Conservation (phyloP, 75 land plant genomes). For the Sequoia sempervirens region DNA sequence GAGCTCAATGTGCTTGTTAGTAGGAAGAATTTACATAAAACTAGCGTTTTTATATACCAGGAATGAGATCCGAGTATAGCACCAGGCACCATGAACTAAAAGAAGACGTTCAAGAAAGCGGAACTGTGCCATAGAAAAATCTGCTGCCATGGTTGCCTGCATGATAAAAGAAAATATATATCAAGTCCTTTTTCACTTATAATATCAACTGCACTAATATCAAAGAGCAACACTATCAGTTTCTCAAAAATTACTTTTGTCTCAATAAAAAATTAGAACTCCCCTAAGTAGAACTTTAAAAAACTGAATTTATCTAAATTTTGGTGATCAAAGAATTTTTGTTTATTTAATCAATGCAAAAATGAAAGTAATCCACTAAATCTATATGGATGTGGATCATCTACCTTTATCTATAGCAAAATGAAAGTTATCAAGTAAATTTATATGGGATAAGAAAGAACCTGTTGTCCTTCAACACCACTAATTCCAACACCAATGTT, state of each 20-base stretch:
- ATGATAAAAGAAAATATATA: not conserved
- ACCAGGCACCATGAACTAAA: conserved; percentile 51
- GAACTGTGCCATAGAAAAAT: conserved; percentile 43
- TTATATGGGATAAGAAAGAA: not conserved
- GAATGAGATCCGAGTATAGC: conserved; percentile 41
- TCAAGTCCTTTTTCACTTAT: not conserved
- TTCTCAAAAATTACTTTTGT: not conserved
- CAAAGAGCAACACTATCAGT: not conserved
- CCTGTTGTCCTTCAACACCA: conserved; percentile 61
- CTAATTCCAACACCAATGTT: conserved; percentile 53
- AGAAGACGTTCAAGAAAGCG: conserved; percentile 46
- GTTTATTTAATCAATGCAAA: not conserved
- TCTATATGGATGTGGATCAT: not conserved
- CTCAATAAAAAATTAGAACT: not conserved
- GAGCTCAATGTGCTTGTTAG: not conserved
- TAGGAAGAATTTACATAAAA: not conserved
- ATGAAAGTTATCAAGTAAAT: not conserved
- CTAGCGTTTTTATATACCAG: conserved; percentile 24
- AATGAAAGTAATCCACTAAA: not conserved
- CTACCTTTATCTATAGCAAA: not conserved
- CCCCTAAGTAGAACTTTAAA: not conserved
- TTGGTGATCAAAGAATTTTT: not conserved
- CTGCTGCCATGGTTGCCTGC: conserved; percentile 56
- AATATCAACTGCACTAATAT: not conserved
- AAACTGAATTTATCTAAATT: not conserved